Percentiles rank a stretch among this genome's conserved stretches.
These are phyloP conservation scores for Podila epigama DNA, from an alignment of 192 early-diverging fungal genomes.

Conservation along the genomic window DNA sequence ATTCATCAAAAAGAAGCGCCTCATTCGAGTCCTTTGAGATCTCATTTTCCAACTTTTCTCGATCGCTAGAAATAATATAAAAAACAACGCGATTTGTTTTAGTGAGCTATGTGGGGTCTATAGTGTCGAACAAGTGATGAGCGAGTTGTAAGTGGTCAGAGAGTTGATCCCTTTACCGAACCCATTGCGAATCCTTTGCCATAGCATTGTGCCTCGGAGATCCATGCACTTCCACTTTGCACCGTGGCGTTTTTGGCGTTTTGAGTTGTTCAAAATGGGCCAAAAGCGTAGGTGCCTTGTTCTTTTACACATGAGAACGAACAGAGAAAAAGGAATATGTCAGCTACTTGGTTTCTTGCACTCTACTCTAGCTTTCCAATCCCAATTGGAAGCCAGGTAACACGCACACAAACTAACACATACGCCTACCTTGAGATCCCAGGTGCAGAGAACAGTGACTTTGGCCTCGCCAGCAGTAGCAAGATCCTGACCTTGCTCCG, in stretches of 20 bases:
- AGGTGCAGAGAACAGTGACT: slow-evolving; percentile 63
- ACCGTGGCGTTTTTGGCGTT: slow-evolving; percentile 8
- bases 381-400: no score
- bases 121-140: no score
- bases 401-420: no score
- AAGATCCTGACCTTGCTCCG: background rate
- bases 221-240: slow-evolving; percentile 61
- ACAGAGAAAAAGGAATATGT: background rate
- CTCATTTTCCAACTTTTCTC: slow-evolving; percentile 49
- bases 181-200: slow-evolving; percentile 81
- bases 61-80: slow-evolving; percentile 51
- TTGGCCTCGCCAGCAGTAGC: slow-evolving; percentile 53
- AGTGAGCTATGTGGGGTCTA: no score
- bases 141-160: background rate
- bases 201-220: slow-evolving; percentile 57
- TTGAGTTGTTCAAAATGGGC: slow-evolving; percentile 26
- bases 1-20: slow-evolving; percentile 63
- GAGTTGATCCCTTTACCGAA: slow-evolving; percentile 46
- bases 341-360: no score
- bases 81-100: no score
- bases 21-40: slow-evolving; percentile 62
- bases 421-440: slow-evolving; percentile 55
- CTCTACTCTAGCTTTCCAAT: no score
- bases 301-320: slow-evolving; percentile 6
- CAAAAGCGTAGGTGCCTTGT: slow-evolving; percentile 15